Base-by-base conservation (phyloP, 2,329 filamentous ascomycete species). In the Sclerotiophoma versabilis region DNA sequence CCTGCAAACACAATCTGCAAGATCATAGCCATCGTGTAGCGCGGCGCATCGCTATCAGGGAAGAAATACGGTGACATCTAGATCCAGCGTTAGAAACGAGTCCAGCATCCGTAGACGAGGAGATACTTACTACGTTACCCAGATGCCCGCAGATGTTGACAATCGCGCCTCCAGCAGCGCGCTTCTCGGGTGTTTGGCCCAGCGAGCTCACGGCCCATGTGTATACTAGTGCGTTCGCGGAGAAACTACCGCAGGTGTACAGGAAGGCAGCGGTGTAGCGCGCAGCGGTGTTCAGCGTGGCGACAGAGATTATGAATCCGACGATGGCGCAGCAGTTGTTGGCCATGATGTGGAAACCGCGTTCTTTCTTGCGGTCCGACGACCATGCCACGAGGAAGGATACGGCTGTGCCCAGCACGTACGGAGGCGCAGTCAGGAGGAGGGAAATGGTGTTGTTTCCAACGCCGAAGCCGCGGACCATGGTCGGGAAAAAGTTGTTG, bases 21-120 rank as follows among this genome's bases (percentile, higher is more conserved):
- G 19, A 59, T 56, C 58, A 63, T 63, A 0, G 58, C 60, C 49
- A 59, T 63, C 0, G 37, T 57, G 29, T 60, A 63, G 23, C 58
- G 41, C 11, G 58, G 60, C 11, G 26, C 7, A 41, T 63, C 45
- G 9, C 36, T 49, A 26, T 60, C 52, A 1, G 60, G 58, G 19
- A 77, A 77, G 51, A 77, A 78, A 43, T 76, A 78, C 2, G 76
- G 76, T 1, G 67, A 72, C 53, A 71, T 75, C 44, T 47, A 17
- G 9, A 30, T 12, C 14, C 6, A 25, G 7, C 2, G 41, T 30
- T 22, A 33, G 29, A 7, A n/a, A 3, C 8, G 11, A 27, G n/a
- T 27, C 11, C 7, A 14, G 7, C 2, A 19, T 10, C 14, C 25
- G 17, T 17, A 3, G 10, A 11, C 17, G 1, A n/a, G 17, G n/a